phyloP scores from a whole-genome alignment of 768 basidiomycete species.

The Phanerochaete sordida region DNA sequence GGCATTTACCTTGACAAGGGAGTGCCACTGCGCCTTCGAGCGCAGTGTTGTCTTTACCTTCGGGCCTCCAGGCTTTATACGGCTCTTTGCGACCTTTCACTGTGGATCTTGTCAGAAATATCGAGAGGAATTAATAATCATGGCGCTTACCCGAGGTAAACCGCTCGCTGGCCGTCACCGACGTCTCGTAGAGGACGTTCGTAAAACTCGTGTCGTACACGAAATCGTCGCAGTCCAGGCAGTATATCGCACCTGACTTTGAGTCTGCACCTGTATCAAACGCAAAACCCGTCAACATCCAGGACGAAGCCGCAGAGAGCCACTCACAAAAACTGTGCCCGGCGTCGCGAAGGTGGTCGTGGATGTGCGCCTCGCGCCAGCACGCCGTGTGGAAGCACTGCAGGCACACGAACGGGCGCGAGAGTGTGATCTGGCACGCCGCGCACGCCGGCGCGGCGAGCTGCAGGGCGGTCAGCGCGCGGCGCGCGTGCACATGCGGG shows the following conservation, averaged over 20 bases:
- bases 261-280: slow-evolving; percentile 60
- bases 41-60: slow-evolving; percentile 34
- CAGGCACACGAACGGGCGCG: slow-evolving; percentile 69
- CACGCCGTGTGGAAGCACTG: slow-evolving; percentile 71
- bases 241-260: slow-evolving; percentile 72
- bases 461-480: slow-evolving; percentile 26
- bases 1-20: slow-evolving; percentile 67
- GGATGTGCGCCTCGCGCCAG: slow-evolving; percentile 59
- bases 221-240: slow-evolving; percentile 71
- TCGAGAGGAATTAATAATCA: slow-evolving; percentile 5
- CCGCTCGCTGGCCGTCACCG: slow-evolving; percentile 57
- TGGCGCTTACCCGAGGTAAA: slow-evolving; percentile 47
- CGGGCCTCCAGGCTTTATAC: slow-evolving; percentile 49
- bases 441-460: slow-evolving; percentile 60
- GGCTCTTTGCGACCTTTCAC: slow-evolving; percentile 27
- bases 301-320: neutral
- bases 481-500: neutral
- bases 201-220: slow-evolving; percentile 59
- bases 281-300: neutral
- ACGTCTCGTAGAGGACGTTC: slow-evolving; percentile 37
- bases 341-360: slow-evolving; percentile 50
- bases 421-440: slow-evolving; percentile 50
- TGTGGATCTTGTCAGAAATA: too few species aligned
- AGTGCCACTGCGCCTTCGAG: slow-evolving; percentile 50
- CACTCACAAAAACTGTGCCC: slow-evolving; percentile 67